Base-by-base conservation (phyloP, 1,284 basidiomycete species). In the Phlebopus sp. region DNA sequence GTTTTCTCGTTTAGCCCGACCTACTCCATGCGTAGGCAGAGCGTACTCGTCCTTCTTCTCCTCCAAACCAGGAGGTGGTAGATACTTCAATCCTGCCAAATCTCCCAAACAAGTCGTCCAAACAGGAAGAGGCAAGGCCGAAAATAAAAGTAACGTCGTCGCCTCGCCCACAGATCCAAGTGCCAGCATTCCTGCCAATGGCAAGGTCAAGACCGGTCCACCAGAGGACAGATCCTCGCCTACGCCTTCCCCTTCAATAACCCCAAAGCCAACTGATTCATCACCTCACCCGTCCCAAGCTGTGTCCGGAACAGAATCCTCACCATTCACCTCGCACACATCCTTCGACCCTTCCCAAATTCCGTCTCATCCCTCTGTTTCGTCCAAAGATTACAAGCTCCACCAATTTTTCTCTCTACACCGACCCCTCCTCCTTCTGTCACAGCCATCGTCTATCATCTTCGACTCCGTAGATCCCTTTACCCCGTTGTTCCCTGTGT, bases 381-480 rank as follows among this genome's bases (percentile, higher is more conserved):
- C 73, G 46, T 61, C 81, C 14, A 79, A 82, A 54, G 86, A 87
- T 54, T 81, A 85, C 63, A 83, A 80, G 56, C 74, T 88, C 13
- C 86, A 89, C 59, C 84, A 86, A 49, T 90, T 90, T 67, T 90
- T 90, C 69, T 80, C 87, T 3, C 68, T 87, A 32, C 81, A 90
- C 57, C 76, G 88, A 27, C 87, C 87, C 1, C 72, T 90, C 4
- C 77, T 89, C 14, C 75, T 85, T 18, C 70, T 90, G 36, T 69
- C 75, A 21, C 76, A 82, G 53, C 78, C 86, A 0, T 54, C 70
- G 0, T 64, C 77, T 5, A 59, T 75, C 23, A 75, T 88, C 46
- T 79, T 90, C 57, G 73, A 80, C 15, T 62, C 76, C n/a, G 60
- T 71, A 11, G 66, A 73, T 13, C 47, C 66, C 10, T 58, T 66